Evolutionary conservation across 495 filamentous ascomycete genomes (phyloP), one percentile per base, ranked within the genome.

Genomic region (Podospora pseudoanserina): DNA sequence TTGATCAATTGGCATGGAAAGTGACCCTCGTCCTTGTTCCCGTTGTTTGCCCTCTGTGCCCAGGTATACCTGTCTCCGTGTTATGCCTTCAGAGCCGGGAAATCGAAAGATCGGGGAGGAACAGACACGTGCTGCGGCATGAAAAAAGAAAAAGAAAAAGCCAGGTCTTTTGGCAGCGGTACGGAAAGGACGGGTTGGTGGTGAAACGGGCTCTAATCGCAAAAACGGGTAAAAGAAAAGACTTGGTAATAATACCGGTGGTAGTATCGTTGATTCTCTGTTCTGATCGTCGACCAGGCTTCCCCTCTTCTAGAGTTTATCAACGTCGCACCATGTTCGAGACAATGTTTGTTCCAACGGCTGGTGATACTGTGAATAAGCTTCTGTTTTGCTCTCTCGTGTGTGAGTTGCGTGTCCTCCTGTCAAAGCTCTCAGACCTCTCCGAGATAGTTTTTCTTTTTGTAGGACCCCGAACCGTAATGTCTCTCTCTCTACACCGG

Each of bases 21-120:
- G 56, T 6, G 9, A 23, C 65, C 68, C 65, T 62, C 65, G 28
- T 67, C 57, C 62, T 61, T 57, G 44, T 19, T 67, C 59, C 59
- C 59, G 28, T 28, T 27, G 16, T 18, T 18, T 28, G 28, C 6
- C 6, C 20, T 58, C 19, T 34, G 28, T 61, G 34, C 27, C 61
- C 61, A 65, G 65, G 39, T 61, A 20, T 15, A 44, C 30, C 28
- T 49, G 30, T 32, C 30, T 4, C 5, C 55, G 55, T 19, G 32
- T 19, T 3, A 55, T 53, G 18, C 28, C 18, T 26, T 67, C 49
- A 56, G 56, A 65, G 56, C 65, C 68, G 27, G 56, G 61, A 58
- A 67, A 62, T 27, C 19, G 30, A 58, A 59, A 55, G 60, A 59
- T 28, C n/a, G 30, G 16, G 28, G 23, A 58, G 53, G 34, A 27